Evolutionary conservation across 108 stramenopile genomes (phyloP).

Genomic region (Bacterosira constricta): DNA sequence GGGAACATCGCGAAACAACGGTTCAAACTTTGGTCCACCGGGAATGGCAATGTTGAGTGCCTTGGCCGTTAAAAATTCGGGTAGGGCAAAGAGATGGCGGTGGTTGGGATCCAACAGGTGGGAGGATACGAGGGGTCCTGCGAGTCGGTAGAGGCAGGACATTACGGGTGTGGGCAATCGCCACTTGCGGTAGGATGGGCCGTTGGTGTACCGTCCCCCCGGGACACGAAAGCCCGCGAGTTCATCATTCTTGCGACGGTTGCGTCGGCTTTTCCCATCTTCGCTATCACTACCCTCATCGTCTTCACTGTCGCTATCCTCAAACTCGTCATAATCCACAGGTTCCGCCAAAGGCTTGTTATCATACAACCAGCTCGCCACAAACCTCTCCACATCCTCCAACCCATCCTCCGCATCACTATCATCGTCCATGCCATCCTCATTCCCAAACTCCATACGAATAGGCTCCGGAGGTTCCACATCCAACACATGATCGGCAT

Average conservation of each 20-base stretch:
- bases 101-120: conserved; percentile 88
- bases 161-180: conserved; percentile 93
- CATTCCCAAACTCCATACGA: conserved; percentile 78
- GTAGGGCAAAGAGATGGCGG: conserved; percentile 93
- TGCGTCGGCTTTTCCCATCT: conserved; percentile 1
- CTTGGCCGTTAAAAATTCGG: conserved; percentile 97
- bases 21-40: conserved; percentile 99
- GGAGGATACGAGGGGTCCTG: conserved; percentile 91
- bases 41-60: conserved; percentile 98
- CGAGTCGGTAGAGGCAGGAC: conserved; percentile 93
- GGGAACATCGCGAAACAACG: conserved; percentile 94
- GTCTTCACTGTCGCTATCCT: conserved; percentile 61
- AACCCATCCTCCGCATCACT: conserved; percentile 55
- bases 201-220: conserved; percentile 83
- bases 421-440: conserved; percentile 68
- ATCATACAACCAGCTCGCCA: conserved; percentile 84
- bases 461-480: conserved; percentile 94
- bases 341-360: conserved; percentile 69
- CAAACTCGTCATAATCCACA: conserved; percentile 56
- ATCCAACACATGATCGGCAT: conserved; percentile 98
- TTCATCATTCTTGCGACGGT: conserved; percentile 26
- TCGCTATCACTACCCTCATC: conserved; percentile 59
- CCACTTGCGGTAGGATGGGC: conserved; percentile 95
- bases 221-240: conserved; percentile 53
- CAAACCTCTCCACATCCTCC: conserved; percentile 59